A percentile compares a stretch with the other conserved stretches of the same genome.
These are phyloP conservation scores for Myxozyma vanderwaltii DNA, from an alignment of 805 yeast species.

Conservation along the genomic window DNA sequence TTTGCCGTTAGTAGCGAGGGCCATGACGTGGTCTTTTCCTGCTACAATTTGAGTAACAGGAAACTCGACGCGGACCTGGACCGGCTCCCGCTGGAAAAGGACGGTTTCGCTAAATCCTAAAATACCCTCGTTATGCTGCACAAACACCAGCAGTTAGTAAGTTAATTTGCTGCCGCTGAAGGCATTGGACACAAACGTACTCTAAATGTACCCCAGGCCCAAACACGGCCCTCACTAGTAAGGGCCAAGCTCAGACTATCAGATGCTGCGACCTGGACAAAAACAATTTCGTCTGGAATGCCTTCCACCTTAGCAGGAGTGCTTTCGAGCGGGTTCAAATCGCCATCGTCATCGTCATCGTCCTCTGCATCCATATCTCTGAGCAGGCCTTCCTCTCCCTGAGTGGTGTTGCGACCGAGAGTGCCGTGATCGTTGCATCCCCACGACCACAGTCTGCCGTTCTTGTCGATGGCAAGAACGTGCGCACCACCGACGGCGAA, in stretches of 20 bases:
- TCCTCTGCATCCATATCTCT: constrained; percentile 70
- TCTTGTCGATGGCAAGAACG: constrained; percentile 73
- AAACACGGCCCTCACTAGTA: constrained; percentile 80
- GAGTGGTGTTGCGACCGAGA: constrained; percentile 76
- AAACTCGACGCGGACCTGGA: constrained; percentile 59
- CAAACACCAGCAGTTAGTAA: not conserved
- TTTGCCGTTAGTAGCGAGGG: constrained; percentile 78
- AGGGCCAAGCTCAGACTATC: constrained; percentile 86
- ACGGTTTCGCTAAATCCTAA: constrained; percentile 75
- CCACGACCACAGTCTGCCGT: constrained; percentile 94
- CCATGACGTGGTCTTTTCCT: constrained; percentile 91
- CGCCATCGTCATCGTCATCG: constrained; percentile 71
- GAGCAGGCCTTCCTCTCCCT: constrained; percentile 58
- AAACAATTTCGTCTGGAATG: constrained; percentile 51
- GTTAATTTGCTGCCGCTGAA: not conserved
- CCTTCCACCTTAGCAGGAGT: constrained; percentile 80
- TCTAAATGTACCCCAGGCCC: constrained; percentile 94
- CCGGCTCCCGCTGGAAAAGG: constrained; percentile 67
- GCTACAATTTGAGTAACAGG: constrained; percentile 80
- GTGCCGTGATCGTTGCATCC: constrained; percentile 94
- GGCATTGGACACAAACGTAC: not conserved
- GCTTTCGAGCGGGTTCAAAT: constrained; percentile 82
- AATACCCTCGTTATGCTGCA: constrained; percentile 76
- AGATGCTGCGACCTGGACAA: constrained; percentile 85
- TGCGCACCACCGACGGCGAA: constrained; percentile 98